Evolutionary conservation across 2,329 filamentous ascomycete species (phyloP).

Genomic region (Talaromyces sp.): DNA sequence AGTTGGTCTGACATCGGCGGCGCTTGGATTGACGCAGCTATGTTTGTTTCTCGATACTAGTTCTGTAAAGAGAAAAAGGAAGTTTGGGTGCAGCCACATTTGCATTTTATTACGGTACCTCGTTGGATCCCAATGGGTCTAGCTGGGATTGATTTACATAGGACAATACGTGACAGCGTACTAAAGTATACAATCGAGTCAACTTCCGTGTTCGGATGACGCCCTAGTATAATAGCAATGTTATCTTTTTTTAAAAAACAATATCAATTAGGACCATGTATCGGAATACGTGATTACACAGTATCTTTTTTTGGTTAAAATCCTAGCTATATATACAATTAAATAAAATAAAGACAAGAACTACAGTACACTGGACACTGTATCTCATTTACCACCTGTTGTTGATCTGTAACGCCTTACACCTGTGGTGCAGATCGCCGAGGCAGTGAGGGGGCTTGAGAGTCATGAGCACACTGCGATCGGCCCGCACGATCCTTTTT

Average conservation of each 20-base stretch:
- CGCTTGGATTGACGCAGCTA: not conserved
- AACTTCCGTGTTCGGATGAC: not conserved
- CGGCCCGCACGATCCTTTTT: not conserved
- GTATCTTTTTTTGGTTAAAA: not conserved
- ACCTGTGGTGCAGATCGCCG: not conserved
- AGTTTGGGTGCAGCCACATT: not conserved
- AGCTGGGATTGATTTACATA: not conserved
- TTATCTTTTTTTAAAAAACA: not conserved
- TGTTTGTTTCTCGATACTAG: not conserved
- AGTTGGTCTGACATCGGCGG: not conserved
- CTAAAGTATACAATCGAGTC: not conserved
- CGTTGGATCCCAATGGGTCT: not conserved
- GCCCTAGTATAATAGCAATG: not conserved
- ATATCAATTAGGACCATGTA: not conserved
- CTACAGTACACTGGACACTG: not conserved
- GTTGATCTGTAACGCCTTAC: not conserved
- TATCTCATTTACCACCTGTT: not conserved
- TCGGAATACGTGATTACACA: not conserved
- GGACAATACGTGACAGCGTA: not conserved
- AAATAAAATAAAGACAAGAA: not conserved
- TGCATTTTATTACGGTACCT: not conserved
- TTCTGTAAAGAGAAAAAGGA: not conserved
- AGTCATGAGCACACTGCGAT: not conserved
- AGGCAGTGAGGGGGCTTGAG: not conserved
- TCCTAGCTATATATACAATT: not conserved